Base-by-base conservation (phyloP, 169 alveolate species). In the Plasmodium relictum region DNA sequence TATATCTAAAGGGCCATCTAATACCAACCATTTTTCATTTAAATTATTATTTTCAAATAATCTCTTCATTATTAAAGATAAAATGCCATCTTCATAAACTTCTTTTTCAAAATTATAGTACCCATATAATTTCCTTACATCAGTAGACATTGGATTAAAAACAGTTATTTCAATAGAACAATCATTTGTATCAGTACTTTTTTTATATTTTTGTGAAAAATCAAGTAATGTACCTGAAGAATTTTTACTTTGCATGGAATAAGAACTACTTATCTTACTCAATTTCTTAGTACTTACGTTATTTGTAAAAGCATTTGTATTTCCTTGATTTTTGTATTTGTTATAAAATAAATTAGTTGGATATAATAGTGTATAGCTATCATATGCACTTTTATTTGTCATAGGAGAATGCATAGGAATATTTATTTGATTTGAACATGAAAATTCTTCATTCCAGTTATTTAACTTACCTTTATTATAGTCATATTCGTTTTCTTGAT, bases 1-100 rank as follows among this genome's bases (percentile, higher is more conserved):
- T 12, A 99, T 99, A 78, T 98, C 99, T 9, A 99, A 97, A 71
- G 98, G 99, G 3, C 99, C 99, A 93, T 99, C 99, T 89, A 98
- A 97, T 56, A 99, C 97, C 65, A 99, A 97, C 99, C 99, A 98
- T 88, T 98, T 98, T 66, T 98, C 95, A 61, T 95, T 96, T 10
- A 92, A 74, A 50, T 93, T 62, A 78, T 58, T 86, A 50, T 86
- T 71, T 63, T 86, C 92, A 63, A 86, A 86, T 37, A 86, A 45
- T 56, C 39, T 59, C 59, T 86, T 86, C 65, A 86, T 58, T 42
- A 86, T 58, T 86, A 86, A 24, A 9, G 92, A 45, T 50, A 86
- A 71, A 24, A 86, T 52, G 0, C 92, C 92, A 48, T 86, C 92
- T 71, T 86, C 87, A 65, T 86, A 86, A 26, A 86, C 44, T 65